A percentile compares a stretch with the other conserved stretches of the same genome.
Evolutionary conservation across 345 rosid species (phyloP).

Genomic region (Kandelia obovata): DNA sequence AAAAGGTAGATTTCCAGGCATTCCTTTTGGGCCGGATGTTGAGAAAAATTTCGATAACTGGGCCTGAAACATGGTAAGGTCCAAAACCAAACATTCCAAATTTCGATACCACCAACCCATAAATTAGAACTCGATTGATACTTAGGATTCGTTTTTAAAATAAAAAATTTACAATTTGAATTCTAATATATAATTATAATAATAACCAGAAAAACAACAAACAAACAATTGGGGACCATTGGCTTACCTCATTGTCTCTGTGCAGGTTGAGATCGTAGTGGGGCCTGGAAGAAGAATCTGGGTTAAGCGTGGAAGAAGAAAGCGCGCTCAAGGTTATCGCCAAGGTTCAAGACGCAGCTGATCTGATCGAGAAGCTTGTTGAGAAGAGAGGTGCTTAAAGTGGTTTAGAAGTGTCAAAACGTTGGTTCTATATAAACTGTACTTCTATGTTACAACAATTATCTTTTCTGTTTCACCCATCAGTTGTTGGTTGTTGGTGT

Average conservation of each 20-base stretch:
- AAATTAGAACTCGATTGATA: too few species aligned
- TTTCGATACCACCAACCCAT: neutral
- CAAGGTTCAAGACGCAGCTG: constrained; percentile 70
- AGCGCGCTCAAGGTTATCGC: constrained; percentile 48
- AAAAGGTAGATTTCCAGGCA: too few species aligned
- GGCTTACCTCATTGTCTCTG: neutral
- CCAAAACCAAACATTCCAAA: neutral
- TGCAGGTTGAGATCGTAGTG: constrained; percentile 71
- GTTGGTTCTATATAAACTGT: constrained; percentile 5
- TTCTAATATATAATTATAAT: too few species aligned
- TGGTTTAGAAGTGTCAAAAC: constrained; percentile 4
- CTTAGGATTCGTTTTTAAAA: too few species aligned
- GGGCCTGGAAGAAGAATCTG: constrained; percentile 72
- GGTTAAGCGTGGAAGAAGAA: constrained; percentile 68
- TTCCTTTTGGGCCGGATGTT: too few species aligned
- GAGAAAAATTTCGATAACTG: too few species aligned
- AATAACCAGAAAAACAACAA: too few species aligned
- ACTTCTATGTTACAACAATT: neutral
- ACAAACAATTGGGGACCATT: too few species aligned
- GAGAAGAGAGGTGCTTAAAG: constrained; percentile 29
- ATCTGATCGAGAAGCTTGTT: constrained; percentile 57
- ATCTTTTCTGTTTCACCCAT: neutral
- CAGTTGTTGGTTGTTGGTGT: too few species aligned
- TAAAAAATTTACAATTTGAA: too few species aligned
- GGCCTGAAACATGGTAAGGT: neutral